A percentile compares a stretch with the other conserved stretches of the same genome.
Evolutionary conservation across 2,329 filamentous ascomycete genomes (phyloP).

Genomic region (Xylariomycetidae sp.): DNA sequence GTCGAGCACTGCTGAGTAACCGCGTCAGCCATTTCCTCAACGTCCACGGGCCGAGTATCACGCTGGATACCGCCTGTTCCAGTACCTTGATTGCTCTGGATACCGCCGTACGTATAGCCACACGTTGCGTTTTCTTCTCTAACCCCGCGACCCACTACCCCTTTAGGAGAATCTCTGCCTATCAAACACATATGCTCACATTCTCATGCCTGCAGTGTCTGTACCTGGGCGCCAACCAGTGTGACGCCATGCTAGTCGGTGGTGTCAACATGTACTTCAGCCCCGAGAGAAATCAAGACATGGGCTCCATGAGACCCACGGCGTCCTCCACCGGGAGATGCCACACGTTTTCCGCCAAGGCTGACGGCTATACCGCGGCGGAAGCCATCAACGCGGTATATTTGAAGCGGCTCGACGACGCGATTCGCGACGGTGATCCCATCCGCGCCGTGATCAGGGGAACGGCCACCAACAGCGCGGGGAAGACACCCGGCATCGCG

Average conservation of each 20-base stretch:
- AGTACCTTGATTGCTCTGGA: conserved; percentile 25
- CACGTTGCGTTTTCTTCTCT: too few species aligned
- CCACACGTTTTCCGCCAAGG: conserved; percentile 7
- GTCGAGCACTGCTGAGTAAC: conserved; percentile 21
- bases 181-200: too few species aligned
- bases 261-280: conserved; percentile 9
- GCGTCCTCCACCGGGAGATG: conserved; percentile 3
- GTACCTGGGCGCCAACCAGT: conserved; percentile 11
- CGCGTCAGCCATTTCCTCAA: conserved; percentile 29
- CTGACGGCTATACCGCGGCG: conserved; percentile 8
- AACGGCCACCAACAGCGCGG: conserved; percentile 33
- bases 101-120: too few species aligned
- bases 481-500: conserved; percentile 34
- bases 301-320: conserved; percentile 3
- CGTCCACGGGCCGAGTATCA: conserved; percentile 25
- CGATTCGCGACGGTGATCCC: conserved; percentile 25
- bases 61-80: conserved; percentile 30
- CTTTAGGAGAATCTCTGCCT: too few species aligned
- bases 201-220: conserved; percentile 12
- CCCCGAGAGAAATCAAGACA: conserved; percentile 8
- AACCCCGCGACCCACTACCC: too few species aligned
- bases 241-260: conserved; percentile 8
- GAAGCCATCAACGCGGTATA: conserved; percentile 5
- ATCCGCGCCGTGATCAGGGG: conserved; percentile 30
- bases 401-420: conserved; percentile 6